Conservation (phyloP, 2,329 filamentous ascomycete genomes). For the Neurospora crassa region DNA sequence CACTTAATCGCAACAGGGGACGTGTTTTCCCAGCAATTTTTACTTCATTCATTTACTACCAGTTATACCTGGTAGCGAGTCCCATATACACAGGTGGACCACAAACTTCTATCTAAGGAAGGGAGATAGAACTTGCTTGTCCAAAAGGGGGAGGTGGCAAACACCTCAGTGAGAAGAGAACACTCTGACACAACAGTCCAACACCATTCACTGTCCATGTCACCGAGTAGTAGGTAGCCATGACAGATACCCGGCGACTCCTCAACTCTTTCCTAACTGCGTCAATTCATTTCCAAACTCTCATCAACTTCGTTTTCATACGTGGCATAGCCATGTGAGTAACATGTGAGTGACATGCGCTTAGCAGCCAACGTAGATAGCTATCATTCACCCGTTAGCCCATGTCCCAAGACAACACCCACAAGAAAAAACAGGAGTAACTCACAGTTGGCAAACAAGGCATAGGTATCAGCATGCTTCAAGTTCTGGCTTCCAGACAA, state of each 20-base stretch:
- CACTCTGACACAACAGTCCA: background rate
- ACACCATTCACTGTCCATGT: background rate
- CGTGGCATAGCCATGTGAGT: background rate
- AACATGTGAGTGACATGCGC: background rate
- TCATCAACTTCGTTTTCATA: background rate
- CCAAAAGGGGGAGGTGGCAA: background rate
- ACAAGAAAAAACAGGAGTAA: background rate
- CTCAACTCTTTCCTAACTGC: background rate
- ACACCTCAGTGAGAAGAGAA: background rate
- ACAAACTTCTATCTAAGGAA: background rate
- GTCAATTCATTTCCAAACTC: background rate
- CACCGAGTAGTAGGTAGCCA: too few species aligned
- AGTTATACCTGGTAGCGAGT: background rate
- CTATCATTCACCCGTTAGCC: background rate
- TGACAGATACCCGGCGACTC: background rate
- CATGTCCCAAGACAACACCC: background rate
- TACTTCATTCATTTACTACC: background rate
- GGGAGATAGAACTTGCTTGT: background rate
- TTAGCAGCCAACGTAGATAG: background rate
- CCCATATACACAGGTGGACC: background rate
- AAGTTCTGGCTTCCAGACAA: conserved; percentile 42
- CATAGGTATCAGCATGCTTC: conserved; percentile 54
- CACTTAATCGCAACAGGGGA: too few species aligned
- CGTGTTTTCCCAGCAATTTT: background rate
- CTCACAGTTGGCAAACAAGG: conserved; percentile 25